Base-by-base conservation (phyloP, 176 grass and related monocot species). In the Dactylis glomerata region DNA sequence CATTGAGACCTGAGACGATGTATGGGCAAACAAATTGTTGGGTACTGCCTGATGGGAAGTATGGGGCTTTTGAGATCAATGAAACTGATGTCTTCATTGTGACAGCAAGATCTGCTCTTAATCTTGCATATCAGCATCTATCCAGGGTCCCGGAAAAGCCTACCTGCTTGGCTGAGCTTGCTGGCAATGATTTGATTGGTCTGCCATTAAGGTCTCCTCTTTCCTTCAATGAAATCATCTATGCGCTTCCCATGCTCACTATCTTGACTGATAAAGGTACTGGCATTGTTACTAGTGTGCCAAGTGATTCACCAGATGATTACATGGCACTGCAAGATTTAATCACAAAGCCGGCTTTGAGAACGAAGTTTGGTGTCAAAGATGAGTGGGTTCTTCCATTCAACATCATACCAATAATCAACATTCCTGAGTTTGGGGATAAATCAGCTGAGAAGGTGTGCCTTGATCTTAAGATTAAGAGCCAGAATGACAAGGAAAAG, bases 11-110 rank as follows among this genome's bases (percentile, higher is more conserved):
- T 84, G 91, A 97, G 78, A 97, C 89, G 0, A 91, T 97, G 94
- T 97, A 97, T 69, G 91, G 94, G 31, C 91, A 93, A 45, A 93
- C 94, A 68, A 93, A 96, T 64, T 93, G 89, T 52, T 96, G 94
- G 91, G 94, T 96, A 10, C 73, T 91, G 76, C 94, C 91, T 66
- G 94, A 96, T 61, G 91, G 91, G 24, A 87, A 68, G 2, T 92
- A 96, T 68, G 91, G 91, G 3, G 91, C 94, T 38, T 96, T 89
- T 86, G 94, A 97, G 87, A 90, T 94, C 72, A 97, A 93, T 67
- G 91, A 93, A 8, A 92, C 89, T 44, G 91, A 97, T 75, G 89
- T 97, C 59, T 94, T 93, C 72, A 88, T 97, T 78, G 42, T 91
- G 31, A 97, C 94, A 36, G 73, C 92, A 75, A 89, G 91, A 45